phyloP scores from a whole-genome alignment of 202 grass and related monocot species.

The Cymbopogon flexuosus region DNA sequence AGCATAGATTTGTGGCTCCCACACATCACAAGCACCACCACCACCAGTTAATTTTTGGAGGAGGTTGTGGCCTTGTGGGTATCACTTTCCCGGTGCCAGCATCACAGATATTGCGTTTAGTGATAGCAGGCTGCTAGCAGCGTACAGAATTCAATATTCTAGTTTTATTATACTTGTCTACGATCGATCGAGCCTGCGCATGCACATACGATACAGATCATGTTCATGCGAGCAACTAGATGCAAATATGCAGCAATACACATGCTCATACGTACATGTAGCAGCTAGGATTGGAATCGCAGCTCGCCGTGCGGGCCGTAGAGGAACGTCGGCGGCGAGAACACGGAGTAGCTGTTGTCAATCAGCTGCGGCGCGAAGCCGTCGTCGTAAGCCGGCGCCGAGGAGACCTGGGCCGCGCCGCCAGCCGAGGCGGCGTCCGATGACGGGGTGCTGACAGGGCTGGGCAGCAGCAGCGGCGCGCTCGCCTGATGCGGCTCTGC shows the following conservation, averaged over 20 bases:
- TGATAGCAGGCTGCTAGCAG: too few relatives aligned
- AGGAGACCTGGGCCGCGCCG: not conserved
- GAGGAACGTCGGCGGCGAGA: constrained; percentile 65
- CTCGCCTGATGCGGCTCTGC: not conserved
- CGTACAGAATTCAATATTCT: not conserved
- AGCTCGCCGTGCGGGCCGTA: constrained; percentile 29
- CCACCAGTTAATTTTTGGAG: too few relatives aligned
- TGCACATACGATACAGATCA: not conserved
- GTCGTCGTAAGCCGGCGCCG: not conserved
- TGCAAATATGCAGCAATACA: constrained; percentile 11
- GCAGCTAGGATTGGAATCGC: constrained; percentile 7
- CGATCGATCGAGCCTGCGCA: not conserved
- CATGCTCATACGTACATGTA: not conserved
- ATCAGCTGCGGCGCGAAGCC: constrained; percentile 57
- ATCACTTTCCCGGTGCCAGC: not conserved
- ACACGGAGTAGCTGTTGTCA: constrained; percentile 52
- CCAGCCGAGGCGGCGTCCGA: constrained; percentile 20
- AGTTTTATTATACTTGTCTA: not conserved
- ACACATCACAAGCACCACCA: not conserved
- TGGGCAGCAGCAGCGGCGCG: not conserved
- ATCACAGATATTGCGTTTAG: not conserved
- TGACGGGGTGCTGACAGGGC: constrained; percentile 39
- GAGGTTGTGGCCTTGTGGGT: too few relatives aligned
- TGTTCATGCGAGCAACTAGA: not conserved
- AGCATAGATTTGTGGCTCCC: not conserved